phyloP scores from a whole-genome alignment of 331 rosid genomes.

The Arachis monticola region DNA sequence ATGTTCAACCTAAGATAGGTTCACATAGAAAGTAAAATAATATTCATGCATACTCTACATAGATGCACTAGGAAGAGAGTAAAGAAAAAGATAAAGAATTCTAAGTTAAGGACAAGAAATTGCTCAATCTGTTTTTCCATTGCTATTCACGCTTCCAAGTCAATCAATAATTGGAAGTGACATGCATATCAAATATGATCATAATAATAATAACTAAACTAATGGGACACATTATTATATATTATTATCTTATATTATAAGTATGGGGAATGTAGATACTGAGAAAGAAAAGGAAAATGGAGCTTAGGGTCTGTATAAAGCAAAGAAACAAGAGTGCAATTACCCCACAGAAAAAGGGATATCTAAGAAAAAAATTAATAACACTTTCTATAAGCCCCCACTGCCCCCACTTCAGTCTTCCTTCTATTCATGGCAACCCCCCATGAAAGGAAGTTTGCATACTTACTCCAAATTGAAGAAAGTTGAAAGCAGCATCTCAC shows the following conservation, averaged over 20 bases:
- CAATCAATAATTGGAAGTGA: constrained; percentile 38
- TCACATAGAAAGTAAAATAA: no score
- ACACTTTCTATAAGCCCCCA: constrained; percentile 44
- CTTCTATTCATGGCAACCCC: constrained; percentile 69
- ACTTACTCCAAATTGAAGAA: constrained; percentile 62
- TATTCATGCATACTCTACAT: no score
- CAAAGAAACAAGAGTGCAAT: constrained; percentile 44
- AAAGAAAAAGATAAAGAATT: background rate
- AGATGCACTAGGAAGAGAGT: background rate
- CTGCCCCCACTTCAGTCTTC: constrained; percentile 52
- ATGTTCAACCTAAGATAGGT: background rate
- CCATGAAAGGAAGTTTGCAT: constrained; percentile 59
- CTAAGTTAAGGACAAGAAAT: constrained; percentile 9
- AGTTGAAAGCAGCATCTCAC: constrained; percentile 47
- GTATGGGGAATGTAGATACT: constrained; percentile 33
- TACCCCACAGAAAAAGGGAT: constrained; percentile 48
- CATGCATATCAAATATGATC: background rate
- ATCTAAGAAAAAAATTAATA: constrained; percentile 32
- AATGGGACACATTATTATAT: constrained; percentile 28
- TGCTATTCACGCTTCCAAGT: constrained; percentile 13
- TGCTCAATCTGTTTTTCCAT: constrained; percentile 19
- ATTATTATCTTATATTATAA: background rate
- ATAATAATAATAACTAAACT: background rate
- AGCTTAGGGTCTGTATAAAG: constrained; percentile 42
- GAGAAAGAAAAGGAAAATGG: constrained; percentile 28